phyloP scores from a whole-genome alignment of 441 rosid species.

The Bruguiera hainesii region DNA sequence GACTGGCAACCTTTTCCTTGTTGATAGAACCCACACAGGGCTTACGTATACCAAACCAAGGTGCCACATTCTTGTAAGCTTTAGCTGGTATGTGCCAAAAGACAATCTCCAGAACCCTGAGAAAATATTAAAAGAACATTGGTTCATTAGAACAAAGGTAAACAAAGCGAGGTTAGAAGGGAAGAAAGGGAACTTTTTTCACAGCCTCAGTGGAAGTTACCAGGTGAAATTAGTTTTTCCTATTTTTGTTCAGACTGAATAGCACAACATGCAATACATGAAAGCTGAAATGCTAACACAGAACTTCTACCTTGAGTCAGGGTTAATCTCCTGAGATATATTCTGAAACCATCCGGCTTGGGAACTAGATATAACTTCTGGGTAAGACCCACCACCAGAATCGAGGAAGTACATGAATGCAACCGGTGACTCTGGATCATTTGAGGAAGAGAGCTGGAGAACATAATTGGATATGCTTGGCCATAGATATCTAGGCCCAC shows the following conservation, averaged over 20 bases:
- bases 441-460: slow-evolving; percentile 38
- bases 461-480: slow-evolving; percentile 82
- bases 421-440: slow-evolving; percentile 31
- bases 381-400: slow-evolving; percentile 93
- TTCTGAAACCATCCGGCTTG: slow-evolving; percentile 73
- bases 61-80: slow-evolving; percentile 76
- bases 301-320: slow-evolving; percentile 50
- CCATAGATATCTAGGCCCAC: slow-evolving; percentile 67
- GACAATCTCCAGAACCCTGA: slow-evolving; percentile 78
- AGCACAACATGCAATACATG: neutral
- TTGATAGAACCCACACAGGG: slow-evolving; percentile 89
- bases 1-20: slow-evolving; percentile 69
- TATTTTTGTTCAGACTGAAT: neutral
- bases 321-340: slow-evolving; percentile 55
- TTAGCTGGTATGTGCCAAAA: slow-evolving; percentile 93
- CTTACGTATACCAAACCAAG: slow-evolving; percentile 38
- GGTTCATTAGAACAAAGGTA: neutral
- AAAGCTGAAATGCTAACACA: neutral
- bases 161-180: neutral
- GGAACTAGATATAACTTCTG: slow-evolving; percentile 61
- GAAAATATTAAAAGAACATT: neutral
- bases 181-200: neutral
- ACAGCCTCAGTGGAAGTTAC: neutral
- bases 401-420: slow-evolving; percentile 72
- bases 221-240: neutral